Evolutionary conservation across 495 filamentous ascomycete species (phyloP).

Genomic region (Talaromyces nanjingensis): DNA sequence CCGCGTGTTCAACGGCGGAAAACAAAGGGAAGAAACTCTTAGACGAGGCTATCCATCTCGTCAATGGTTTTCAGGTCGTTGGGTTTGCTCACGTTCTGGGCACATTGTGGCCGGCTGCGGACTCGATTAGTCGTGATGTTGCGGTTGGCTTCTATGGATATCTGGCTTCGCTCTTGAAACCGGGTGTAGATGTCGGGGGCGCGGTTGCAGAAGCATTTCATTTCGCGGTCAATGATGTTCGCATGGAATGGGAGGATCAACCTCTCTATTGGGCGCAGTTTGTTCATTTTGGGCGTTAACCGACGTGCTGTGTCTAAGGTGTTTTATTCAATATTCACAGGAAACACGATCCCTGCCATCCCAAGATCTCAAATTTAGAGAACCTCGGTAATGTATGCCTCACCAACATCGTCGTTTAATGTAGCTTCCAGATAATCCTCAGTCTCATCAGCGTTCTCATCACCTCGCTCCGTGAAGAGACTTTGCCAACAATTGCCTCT

Average conservation of each 20-base stretch:
- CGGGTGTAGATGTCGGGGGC: not conserved
- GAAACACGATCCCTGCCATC: too few species aligned
- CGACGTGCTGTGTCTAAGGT: not conserved
- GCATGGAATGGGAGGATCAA: not conserved
- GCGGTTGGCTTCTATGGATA: slow-evolving; percentile 13
- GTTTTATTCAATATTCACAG: too few species aligned
- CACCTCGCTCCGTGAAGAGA: too few species aligned
- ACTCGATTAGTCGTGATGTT: slow-evolving; percentile 10
- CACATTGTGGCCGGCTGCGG: slow-evolving; percentile 16
- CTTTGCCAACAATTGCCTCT: too few species aligned
- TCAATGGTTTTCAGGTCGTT: slow-evolving; percentile 24
- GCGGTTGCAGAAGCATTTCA: not conserved
- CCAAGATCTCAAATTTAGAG: too few species aligned
- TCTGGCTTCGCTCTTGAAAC: not conserved
- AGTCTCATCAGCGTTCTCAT: too few species aligned
- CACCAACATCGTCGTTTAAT: too few species aligned
- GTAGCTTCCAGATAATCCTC: too few species aligned
- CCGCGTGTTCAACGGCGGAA: slow-evolving; percentile 20
- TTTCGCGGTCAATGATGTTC: not conserved
- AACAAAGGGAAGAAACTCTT: slow-evolving; percentile 9
- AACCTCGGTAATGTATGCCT: too few species aligned
- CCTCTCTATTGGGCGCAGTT: slow-evolving; percentile 9
- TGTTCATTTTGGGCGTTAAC: slow-evolving; percentile 9
- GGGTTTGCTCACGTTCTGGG: slow-evolving; percentile 27
- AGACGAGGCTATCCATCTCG: slow-evolving; percentile 27